Conservation (phyloP, 2,329 filamentous ascomycete species). For the Verticillium nubilum region DNA sequence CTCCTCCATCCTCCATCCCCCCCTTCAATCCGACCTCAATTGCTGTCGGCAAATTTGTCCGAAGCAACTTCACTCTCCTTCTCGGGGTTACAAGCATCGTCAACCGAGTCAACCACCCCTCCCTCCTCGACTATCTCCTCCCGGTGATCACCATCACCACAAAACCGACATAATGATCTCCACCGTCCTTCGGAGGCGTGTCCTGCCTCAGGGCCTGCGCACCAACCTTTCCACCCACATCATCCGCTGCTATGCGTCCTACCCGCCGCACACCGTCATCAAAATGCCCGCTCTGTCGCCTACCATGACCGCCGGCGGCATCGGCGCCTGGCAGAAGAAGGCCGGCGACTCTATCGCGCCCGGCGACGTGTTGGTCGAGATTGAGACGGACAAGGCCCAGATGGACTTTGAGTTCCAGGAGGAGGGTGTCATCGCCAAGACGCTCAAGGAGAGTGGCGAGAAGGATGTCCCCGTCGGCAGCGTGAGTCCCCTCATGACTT, state of each 20-base stretch:
- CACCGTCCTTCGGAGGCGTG: conserved; percentile 58
- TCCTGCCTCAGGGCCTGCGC: conserved; percentile 47
- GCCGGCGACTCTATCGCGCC: conserved; percentile 79
- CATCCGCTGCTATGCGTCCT: conserved; percentile 70
- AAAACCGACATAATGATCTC: conserved; percentile 47
- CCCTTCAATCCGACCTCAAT: conserved; percentile 11
- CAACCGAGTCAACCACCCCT: not conserved
- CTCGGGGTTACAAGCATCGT: not conserved
- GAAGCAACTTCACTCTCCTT: not conserved
- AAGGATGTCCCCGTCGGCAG: conserved; percentile 94
- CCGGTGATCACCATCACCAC: not conserved
- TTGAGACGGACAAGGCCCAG: conserved; percentile 99
- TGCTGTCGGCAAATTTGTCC: conserved; percentile 2
- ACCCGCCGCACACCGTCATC: conserved; percentile 89
- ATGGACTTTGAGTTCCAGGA: conserved; percentile 99
- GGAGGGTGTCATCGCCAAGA: conserved; percentile 90
- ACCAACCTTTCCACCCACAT: conserved; percentile 47
- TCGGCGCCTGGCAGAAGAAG: conserved; percentile 98
- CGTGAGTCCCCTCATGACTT: conserved; percentile 51
- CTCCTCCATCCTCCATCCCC: conserved; percentile 13
- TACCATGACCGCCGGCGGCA: conserved; percentile 95
- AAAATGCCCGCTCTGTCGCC: conserved; percentile 98
- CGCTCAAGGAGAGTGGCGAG: conserved; percentile 85
- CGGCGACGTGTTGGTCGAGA: conserved; percentile 94
- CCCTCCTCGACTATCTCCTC: conserved; percentile 9